Evolutionary conservation across 192 early-diverging fungal species (phyloP), one percentile per base, ranked within the genome.

Genomic region (Backusella macrospora): DNA sequence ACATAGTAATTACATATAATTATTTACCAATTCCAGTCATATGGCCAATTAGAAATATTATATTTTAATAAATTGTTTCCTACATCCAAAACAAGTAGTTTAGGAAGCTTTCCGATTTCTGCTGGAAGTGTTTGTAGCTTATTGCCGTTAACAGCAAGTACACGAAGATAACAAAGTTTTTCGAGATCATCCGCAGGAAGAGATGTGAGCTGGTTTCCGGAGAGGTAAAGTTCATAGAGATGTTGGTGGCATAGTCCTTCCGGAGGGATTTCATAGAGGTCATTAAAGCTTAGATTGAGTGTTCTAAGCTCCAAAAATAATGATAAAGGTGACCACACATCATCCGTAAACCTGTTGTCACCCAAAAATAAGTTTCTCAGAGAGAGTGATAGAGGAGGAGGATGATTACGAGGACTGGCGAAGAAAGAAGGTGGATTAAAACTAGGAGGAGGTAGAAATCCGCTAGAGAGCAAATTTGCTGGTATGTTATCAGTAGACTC

Each of bases 1-100:
- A 26, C 21, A 37, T 21, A 6, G n/a, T 44, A 38, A 1, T 23
- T 39, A 38, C 12, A 38, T 38, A 43, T 21, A 23, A 26, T 12
- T 15, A 64, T 73, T 63, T 84, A 87, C 94, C 96, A 97, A 78
- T 97, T 97, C 96, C 96, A 97, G 75, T 97, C 96, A 79, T 93
- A 96, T 14, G 92, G 93, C 94, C 95, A 97, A 77, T 97, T 97
- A 29, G 93, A 90, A 62, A 96, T 94, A 73, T 97, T 97, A 78
- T 96, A 97, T 83, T 94, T 94, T 62, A 97, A 85, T 40, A 89
- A 86, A 74, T 97, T 96, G 79, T 90, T 92, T 45, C 96, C 94
- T 6, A 95, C 91, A 80, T 97, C 96, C 13, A 97, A 81, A 23
- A 90, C 90, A 7, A 87, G 71, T 44, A 97, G 83, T 34, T 89